These are phyloP conservation scores for Kluyveromyces siamensis DNA, from an alignment of 805 yeast genomes.

Conservation along the genomic window DNA sequence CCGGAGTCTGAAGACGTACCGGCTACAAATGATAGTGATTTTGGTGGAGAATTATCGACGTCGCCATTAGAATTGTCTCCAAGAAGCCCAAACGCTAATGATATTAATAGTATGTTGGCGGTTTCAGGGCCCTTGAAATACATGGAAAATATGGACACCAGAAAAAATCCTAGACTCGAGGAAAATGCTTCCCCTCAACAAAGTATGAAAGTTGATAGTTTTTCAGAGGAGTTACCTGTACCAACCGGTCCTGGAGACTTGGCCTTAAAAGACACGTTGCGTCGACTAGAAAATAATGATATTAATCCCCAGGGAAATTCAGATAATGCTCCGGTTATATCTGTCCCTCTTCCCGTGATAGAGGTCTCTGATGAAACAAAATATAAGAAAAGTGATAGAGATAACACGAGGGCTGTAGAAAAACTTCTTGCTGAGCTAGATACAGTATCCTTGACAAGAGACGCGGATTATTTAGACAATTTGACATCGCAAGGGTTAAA, in stretches of 20 bases:
- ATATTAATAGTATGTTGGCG: background rate
- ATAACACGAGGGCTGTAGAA: constrained; percentile 12
- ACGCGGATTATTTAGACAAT: constrained; percentile 8
- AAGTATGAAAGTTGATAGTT: background rate
- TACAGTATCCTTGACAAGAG: constrained; percentile 20
- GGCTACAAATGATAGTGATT: background rate
- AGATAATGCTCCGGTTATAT: background rate
- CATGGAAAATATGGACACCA: background rate
- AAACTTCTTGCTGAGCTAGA: constrained; percentile 24
- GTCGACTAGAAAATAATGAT: no score
- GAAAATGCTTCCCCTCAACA: background rate
- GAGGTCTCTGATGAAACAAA: background rate
- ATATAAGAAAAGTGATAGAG: background rate
- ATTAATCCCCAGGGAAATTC: background rate
- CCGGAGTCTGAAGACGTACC: background rate
- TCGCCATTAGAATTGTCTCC: background rate
- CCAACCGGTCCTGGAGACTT: no score
- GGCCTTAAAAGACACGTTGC: no score
- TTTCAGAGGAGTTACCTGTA: no score
- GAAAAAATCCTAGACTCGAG: background rate
- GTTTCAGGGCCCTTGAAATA: background rate
- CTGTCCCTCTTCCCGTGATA: background rate
- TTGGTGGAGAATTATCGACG: background rate
- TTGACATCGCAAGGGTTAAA: background rate
- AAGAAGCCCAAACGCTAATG: background rate